phyloP scores from a whole-genome alignment of 495 filamentous ascomycete genomes.

The Xylaria sp. region DNA sequence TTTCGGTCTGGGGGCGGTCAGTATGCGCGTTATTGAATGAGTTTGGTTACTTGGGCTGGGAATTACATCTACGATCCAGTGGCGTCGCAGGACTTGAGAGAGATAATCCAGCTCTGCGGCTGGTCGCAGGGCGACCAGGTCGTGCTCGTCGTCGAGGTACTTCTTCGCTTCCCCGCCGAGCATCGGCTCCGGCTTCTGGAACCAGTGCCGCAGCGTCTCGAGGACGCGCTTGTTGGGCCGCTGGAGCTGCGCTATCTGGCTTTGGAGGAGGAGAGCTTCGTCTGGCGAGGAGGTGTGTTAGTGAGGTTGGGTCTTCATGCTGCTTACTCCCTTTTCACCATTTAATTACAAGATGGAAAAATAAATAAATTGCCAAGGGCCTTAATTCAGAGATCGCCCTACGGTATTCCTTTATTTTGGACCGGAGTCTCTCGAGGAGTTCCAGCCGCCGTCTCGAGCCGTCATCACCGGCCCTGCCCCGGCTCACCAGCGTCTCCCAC shows the following conservation, averaged over 20 bases:
- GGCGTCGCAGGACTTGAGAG: not conserved
- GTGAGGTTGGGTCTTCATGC: not conserved
- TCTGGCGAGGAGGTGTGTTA: slow-evolving; percentile 18
- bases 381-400: not conserved
- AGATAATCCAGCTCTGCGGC: not conserved
- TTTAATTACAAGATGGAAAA: not conserved
- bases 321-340: not conserved
- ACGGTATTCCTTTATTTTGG: slow-evolving; percentile 32
- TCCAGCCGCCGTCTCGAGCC: slow-evolving; percentile 11
- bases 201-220: slow-evolving; percentile 6
- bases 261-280: slow-evolving; percentile 31
- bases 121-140: slow-evolving; percentile 24
- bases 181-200: slow-evolving; percentile 14
- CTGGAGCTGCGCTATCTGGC: slow-evolving; percentile 24
- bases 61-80: not conserved
- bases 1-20: slow-evolving; percentile 13
- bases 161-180: slow-evolving; percentile 26
- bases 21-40: not conserved
- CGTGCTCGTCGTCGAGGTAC: slow-evolving; percentile 21
- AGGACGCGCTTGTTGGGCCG: slow-evolving; percentile 20
- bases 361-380: not conserved
- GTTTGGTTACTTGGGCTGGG: not conserved
- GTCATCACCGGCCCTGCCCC: not conserved
- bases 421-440: slow-evolving; percentile 11
- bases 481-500: slow-evolving; percentile 26